Evolutionary conservation across 2,329 filamentous ascomycete genomes (phyloP).

Genomic region (Zymoseptoria passerinii): DNA sequence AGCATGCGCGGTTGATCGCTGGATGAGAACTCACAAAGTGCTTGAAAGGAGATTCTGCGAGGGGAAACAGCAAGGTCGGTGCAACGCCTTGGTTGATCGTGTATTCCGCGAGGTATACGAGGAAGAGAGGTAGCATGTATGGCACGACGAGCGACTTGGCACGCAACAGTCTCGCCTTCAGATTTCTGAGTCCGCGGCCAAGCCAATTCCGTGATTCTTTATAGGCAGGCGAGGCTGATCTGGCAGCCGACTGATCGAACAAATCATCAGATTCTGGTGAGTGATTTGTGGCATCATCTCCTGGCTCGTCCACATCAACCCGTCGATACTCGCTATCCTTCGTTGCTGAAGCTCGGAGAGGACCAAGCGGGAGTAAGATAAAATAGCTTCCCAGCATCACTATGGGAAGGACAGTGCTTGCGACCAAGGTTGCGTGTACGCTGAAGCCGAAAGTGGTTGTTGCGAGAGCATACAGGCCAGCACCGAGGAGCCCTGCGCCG

Average conservation of each 20-base stretch:
- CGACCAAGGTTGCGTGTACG: conserved; percentile 65
- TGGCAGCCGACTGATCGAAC: conserved; percentile 20
- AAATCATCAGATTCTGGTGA: conserved; percentile 30
- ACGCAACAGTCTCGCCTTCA: conserved; percentile 47
- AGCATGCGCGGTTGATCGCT: neutral
- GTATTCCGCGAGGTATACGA: conserved; percentile 95
- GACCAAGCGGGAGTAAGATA: conserved; percentile 61
- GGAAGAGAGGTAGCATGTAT: conserved; percentile 80
- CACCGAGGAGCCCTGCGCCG: conserved; percentile 77
- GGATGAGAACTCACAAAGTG: conserved; percentile 43
- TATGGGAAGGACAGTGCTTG: conserved; percentile 68
- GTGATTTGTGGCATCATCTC: conserved; percentile 27
- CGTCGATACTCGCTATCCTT: conserved; percentile 47
- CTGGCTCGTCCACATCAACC: conserved; percentile 39
- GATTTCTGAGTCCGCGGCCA: conserved; percentile 6
- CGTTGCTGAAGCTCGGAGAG: conserved; percentile 44
- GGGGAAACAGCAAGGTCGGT: conserved; percentile 80
- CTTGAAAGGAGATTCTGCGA: conserved; percentile 65
- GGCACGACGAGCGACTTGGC: conserved; percentile 13
- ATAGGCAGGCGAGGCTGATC: conserved; percentile 25
- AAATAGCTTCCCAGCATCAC: conserved; percentile 88
- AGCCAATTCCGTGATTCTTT: conserved; percentile 3
- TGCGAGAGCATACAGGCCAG: conserved; percentile 70
- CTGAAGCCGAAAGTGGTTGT: conserved; percentile 72
- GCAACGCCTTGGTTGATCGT: conserved; percentile 94